These are phyloP conservation scores for Hansenula lynferdii DNA, from an alignment of 1,139 yeast genomes.

Conservation along the genomic window DNA sequence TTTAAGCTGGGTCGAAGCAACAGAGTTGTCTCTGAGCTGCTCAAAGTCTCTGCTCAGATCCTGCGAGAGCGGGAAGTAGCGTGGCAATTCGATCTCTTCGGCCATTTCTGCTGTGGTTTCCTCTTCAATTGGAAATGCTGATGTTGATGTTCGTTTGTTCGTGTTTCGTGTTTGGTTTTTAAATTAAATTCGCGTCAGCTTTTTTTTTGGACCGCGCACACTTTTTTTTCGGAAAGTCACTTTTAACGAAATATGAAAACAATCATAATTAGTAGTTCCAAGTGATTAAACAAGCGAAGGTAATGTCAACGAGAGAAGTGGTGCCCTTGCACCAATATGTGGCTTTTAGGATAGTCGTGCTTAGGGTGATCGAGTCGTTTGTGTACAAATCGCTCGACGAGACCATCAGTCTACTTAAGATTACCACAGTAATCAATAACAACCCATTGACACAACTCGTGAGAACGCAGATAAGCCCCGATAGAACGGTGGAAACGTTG, in stretches of 20 bases:
- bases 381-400: constrained; percentile 18
- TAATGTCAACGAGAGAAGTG: neutral
- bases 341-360: constrained; percentile 18
- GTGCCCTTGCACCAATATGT: constrained; percentile 6
- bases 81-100: constrained; percentile 8
- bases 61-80: constrained; percentile 11
- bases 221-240: too few relatives aligned
- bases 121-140: too few relatives aligned
- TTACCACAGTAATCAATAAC: constrained; percentile 18
- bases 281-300: neutral
- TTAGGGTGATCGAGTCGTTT: constrained; percentile 21
- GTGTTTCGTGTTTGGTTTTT: too few relatives aligned
- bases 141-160: too few relatives aligned
- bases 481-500: constrained; percentile 1
- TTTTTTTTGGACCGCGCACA: too few relatives aligned
- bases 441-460: constrained; percentile 12
- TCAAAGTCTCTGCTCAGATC: constrained; percentile 4
- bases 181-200: too few relatives aligned
- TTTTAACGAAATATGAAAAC: too few relatives aligned
- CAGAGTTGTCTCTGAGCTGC: constrained; percentile 3
- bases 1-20: constrained; percentile 4
- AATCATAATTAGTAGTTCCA: too few relatives aligned
- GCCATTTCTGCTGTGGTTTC: neutral
- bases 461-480: constrained; percentile 10
- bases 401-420: constrained; percentile 17